Base-by-base conservation (phyloP, 2,329 filamentous ascomycete species). In the Paecilomyces sp. region DNA sequence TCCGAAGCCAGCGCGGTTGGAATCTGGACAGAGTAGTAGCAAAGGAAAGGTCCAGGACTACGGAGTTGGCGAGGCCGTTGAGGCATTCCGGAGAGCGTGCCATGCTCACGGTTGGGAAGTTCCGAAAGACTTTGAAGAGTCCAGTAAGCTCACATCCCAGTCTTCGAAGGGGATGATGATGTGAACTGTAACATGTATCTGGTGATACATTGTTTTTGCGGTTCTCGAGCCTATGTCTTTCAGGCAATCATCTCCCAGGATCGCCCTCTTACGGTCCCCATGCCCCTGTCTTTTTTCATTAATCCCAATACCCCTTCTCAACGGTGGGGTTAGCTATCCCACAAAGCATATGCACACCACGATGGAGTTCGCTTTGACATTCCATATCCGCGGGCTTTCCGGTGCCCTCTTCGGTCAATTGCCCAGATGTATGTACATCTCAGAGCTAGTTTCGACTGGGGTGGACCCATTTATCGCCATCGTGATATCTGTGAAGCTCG, bases 81-180 rank as follows among this genome's bases (percentile, higher is more conserved):
- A 86, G 0, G 91, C 90, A 2, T 96, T 88, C 68, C 77, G 80
- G 31, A 83, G 91, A 57, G 88, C 88, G 11, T 91, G 89, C 61
- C 65, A 62, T 0, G 65, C 75, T 3, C 92, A 96, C 75, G 88
- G 88, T 0, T 96, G 91, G 91, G 71, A 79, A 55, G 77, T 92
- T 3, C 90, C 91, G 0, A 70, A 74, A 3, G 88, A 88, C 51
- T 82, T 92, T 62, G 67, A 73, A 11, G 73, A 78, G 7, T 47
- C 41, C n/a, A 47, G 41, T 22, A 47, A 15, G n/a, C 13, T 18
- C 7, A 9, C 4, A 3, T 47, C 15, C 15, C 6, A 47, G 8
- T 47, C n/a, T 47, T 15, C n/a, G n/a, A 9, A 22, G 6, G 41
- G 7, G 41, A 47, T 47, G 41, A 18, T 3, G 18, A 18, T 18